Conservation (phyloP, 2,329 filamentous ascomycete genomes). For the Hortaea werneckii region DNA sequence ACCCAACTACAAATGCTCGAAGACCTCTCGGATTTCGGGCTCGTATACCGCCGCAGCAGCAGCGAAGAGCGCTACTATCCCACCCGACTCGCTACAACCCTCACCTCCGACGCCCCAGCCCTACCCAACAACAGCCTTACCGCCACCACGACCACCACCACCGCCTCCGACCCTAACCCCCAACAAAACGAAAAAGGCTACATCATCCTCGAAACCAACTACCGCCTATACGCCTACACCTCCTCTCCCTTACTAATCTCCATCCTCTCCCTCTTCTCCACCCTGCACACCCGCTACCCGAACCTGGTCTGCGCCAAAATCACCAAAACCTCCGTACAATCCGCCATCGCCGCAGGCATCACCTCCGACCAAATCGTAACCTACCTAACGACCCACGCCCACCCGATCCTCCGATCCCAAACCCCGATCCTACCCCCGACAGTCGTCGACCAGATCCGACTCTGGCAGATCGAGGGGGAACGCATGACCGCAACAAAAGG, state of each 20-base stretch:
- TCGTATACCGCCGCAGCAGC: conserved; percentile 58
- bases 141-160: conserved; percentile 48
- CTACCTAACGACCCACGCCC: conserved; percentile 84
- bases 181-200: conserved; percentile 53
- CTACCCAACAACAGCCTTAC: conserved; percentile 59
- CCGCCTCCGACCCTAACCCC: background rate
- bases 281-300: conserved; percentile 80
- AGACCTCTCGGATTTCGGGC: conserved; percentile 81
- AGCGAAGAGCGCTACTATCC: conserved; percentile 58
- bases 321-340: conserved; percentile 76
- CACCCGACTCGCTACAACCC: conserved; percentile 83
- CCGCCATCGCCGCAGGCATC: conserved; percentile 82
- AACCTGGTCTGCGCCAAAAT: conserved; percentile 90
- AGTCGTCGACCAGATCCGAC: conserved; percentile 89
- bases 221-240: conserved; percentile 94
- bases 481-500: conserved; percentile 76
- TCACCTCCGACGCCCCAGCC: conserved; percentile 67
- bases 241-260: conserved; percentile 88
- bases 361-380: conserved; percentile 91
- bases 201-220: conserved; percentile 96
- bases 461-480: conserved; percentile 97
- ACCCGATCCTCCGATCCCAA: conserved; percentile 69
- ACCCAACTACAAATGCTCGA: conserved; percentile 83
- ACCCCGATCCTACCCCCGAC: conserved; percentile 76
- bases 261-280: conserved; percentile 80